Base-by-base conservation (phyloP, 2,329 filamentous ascomycete genomes). In the Dactylellina sp. region DNA sequence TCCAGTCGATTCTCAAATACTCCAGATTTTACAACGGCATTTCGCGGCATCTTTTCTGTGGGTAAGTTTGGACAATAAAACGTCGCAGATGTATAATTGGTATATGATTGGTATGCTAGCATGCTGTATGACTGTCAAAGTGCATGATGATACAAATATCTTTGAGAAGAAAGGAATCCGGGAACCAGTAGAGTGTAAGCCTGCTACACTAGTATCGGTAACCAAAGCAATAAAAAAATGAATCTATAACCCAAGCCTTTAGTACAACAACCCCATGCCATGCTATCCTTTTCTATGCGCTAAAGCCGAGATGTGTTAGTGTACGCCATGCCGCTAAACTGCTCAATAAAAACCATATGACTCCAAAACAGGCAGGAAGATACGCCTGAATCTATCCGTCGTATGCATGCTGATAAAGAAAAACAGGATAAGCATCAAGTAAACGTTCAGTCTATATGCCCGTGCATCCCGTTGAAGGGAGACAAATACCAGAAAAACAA, bases 281-380 rank as follows among this genome's bases (percentile, higher is more conserved):
- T 28, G 28, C 37, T 24, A 61, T 59, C 59, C 66, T 60, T 46
- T 39, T 55, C 66, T 64, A 59, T 65, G 35, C 44, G 47, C 39
- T 22, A 56, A 71, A 63, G n/a, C 22, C 46, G 57, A 71, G 49
- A 53, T 59, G 44, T 64, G 52, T 61, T 18, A 62, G 50, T 62
- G 28, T 63, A 72, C 53, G 68, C 68, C 55, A 65, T 72, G 46
- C 52, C 68, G 68, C 68, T 72, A 65, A 72, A 65, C 40, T 57
- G 56, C 53, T 46, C 35, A 37, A 59, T 46, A 52, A 72, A 65
- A 72, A 60, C 55, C 53, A 42, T 40, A 60, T 59, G 60, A 49
- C 56, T 55, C 46, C n/a, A 18, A 65, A 37, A 61, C 9, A 28
- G 39, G 16, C 39, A 64, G 59, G 37, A 71, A 63, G 49, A 25